phyloP scores from a whole-genome alignment of 129 eudicot species.

The Dittrichia graveolens region DNA sequence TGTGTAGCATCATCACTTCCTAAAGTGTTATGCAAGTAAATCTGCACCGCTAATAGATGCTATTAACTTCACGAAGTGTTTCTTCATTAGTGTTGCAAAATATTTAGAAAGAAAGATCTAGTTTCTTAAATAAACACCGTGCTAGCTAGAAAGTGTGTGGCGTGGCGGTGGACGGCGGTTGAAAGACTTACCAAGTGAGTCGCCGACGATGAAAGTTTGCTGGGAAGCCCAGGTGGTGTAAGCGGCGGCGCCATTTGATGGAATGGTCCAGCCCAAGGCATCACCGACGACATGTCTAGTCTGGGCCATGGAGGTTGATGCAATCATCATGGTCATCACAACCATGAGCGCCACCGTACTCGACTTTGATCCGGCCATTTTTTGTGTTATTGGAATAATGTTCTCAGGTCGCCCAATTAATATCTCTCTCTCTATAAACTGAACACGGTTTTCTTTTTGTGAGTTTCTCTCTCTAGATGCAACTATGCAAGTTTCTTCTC shows the following conservation, averaged over 20 bases:
- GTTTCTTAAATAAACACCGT: too few relatives aligned
- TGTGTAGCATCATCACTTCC: too few relatives aligned
- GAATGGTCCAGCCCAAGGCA: constrained; percentile 54
- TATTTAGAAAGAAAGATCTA: too few relatives aligned
- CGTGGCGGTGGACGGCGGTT: neutral
- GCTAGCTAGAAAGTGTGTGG: neutral
- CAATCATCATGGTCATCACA: constrained; percentile 33
- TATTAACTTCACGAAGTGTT: too few relatives aligned
- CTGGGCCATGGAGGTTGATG: constrained; percentile 52
- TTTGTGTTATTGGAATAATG: constrained; percentile 35
- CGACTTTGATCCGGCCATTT: constrained; percentile 41
- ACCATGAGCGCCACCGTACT: constrained; percentile 27
- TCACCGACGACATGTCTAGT: constrained; percentile 63
- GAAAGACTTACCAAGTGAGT: constrained; percentile 43
- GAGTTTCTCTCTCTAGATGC: constrained; percentile 12
- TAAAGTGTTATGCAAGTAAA: too few relatives aligned
- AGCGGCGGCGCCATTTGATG: constrained; percentile 33
- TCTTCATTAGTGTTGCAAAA: too few relatives aligned
- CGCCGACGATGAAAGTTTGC: constrained; percentile 52
- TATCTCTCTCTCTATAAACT: constrained; percentile 13
- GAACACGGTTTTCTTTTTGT: neutral
- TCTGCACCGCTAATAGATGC: too few relatives aligned
- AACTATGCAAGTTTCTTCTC: neutral
- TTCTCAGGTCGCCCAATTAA: constrained; percentile 54
- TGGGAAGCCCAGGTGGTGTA: constrained; percentile 54